These are phyloP conservation scores for Boletus speciosus DNA, from an alignment of 768 basidiomycete genomes.

Conservation along the genomic window DNA sequence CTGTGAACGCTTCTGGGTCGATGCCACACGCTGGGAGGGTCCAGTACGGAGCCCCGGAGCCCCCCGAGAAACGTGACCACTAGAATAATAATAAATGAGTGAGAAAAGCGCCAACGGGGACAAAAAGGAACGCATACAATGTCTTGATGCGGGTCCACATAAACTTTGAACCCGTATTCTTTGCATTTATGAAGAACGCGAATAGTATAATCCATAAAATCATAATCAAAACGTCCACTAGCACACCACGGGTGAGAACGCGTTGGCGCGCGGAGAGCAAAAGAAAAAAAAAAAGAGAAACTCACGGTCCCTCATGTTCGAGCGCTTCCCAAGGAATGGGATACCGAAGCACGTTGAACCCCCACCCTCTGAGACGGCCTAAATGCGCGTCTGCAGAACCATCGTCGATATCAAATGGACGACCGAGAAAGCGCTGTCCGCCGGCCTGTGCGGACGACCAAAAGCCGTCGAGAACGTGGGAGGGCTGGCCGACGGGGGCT, in stretches of 20 bases:
- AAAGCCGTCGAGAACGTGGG: slow-evolving; percentile 67
- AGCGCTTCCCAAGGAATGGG: slow-evolving; percentile 94
- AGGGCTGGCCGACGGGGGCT: slow-evolving; percentile 69
- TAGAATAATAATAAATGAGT: slow-evolving; percentile 25
- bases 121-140: slow-evolving; percentile 51
- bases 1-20: slow-evolving; percentile 78
- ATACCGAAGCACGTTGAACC: slow-evolving; percentile 81
- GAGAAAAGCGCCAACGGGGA: not conserved
- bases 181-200: slow-evolving; percentile 87
- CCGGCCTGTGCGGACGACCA: slow-evolving; percentile 78
- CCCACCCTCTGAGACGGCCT: slow-evolving; percentile 84
- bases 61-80: slow-evolving; percentile 96
- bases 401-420: slow-evolving; percentile 82
- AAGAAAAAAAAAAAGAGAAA: slow-evolving; percentile 18
- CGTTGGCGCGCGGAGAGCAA: no score
- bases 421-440: slow-evolving; percentile 65
- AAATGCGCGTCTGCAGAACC: slow-evolving; percentile 84
- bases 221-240: slow-evolving; percentile 86
- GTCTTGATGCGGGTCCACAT: slow-evolving; percentile 96
- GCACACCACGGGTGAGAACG: not conserved
- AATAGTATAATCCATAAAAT: slow-evolving; percentile 90
- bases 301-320: slow-evolving; percentile 94
- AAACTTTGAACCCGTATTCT: slow-evolving; percentile 86
- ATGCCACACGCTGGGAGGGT: slow-evolving; percentile 88
- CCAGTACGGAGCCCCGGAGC: slow-evolving; percentile 95